Evolutionary conservation across 225 moss, liverwort and hornwort species (phyloP).

Genomic region (Physcomitrium patens): DNA sequence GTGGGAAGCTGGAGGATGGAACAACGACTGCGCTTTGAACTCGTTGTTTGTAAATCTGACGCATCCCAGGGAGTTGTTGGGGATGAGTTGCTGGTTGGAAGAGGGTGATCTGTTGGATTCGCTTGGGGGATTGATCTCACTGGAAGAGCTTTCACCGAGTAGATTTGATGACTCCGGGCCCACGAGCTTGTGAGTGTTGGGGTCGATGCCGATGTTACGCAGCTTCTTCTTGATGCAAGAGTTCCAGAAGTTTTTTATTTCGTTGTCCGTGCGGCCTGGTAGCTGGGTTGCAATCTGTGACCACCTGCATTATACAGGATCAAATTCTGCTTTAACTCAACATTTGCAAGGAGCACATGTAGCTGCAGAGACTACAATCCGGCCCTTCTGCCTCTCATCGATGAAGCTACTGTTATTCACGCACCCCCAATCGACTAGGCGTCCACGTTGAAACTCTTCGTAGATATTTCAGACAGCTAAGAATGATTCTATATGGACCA

Average conservation of each 20-base stretch:
- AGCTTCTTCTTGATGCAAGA: conserved; percentile 97
- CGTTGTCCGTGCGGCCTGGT: conserved; percentile 95
- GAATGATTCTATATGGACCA: not conserved
- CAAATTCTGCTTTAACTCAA: not conserved
- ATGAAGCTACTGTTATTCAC: too few relatives aligned
- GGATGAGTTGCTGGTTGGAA: not conserved
- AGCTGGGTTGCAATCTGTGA: conserved; percentile 88
- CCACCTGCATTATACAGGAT: conserved; percentile 62
- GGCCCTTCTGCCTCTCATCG: too few relatives aligned
- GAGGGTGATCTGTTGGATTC: not conserved
- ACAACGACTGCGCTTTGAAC: conserved; percentile 48
- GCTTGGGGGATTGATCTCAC: not conserved
- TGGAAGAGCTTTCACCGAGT: conserved; percentile 31
- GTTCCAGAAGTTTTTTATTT: conserved; percentile 98
- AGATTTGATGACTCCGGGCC: conserved; percentile 24
- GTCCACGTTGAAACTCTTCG: too few relatives aligned
- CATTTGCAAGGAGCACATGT: not conserved
- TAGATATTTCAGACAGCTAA: too few relatives aligned
- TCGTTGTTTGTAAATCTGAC: conserved; percentile 38
- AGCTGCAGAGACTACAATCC: not conserved
- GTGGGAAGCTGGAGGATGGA: conserved; percentile 30
- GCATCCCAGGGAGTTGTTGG: not conserved
- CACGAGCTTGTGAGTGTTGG: conserved; percentile 67
- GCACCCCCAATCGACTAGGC: too few relatives aligned
- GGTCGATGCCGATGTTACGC: conserved; percentile 83